Evolutionary conservation across 1,284 basidiomycete genomes (phyloP).

Genomic region (Trametes pubescens): DNA sequence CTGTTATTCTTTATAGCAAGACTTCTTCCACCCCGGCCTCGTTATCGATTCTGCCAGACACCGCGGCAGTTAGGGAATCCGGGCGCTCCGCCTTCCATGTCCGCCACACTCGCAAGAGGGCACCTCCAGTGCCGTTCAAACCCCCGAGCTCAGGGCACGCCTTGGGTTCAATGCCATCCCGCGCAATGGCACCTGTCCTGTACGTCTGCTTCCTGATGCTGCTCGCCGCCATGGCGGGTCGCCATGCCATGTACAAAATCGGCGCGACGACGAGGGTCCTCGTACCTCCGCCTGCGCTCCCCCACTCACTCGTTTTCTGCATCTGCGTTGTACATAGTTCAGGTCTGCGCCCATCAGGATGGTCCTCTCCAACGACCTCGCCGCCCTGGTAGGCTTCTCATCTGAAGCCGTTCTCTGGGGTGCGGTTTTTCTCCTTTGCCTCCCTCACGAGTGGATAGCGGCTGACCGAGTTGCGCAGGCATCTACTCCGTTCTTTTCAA

Average conservation of each 20-base stretch:
- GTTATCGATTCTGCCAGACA: neutral
- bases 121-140: neutral
- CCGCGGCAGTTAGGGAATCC: neutral
- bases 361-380: slow-evolving; percentile 35
- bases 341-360: neutral
- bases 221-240: slow-evolving; percentile 5
- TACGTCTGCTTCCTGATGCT: slow-evolving; percentile 4
- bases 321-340: neutral
- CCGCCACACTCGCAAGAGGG: neutral
- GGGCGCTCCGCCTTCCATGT: neutral
- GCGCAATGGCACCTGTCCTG: slow-evolving; percentile 5
- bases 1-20: neutral
- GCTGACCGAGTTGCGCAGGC: slow-evolving; percentile 6
- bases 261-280: neutral
- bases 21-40: neutral
- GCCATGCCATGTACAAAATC: neutral
- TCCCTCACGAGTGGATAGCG: too few species aligned
- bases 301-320: neutral
- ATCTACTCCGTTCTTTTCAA: slow-evolving; percentile 16
- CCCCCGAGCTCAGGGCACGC: neutral
- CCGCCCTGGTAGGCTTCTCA: slow-evolving; percentile 44
- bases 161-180: slow-evolving; percentile 5
- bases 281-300: neutral
- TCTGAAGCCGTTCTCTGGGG: slow-evolving; percentile 45
- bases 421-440: neutral